phyloP scores from a whole-genome alignment of 2,329 filamentous ascomycete genomes.

The Sporothrix pseudoabietina region DNA sequence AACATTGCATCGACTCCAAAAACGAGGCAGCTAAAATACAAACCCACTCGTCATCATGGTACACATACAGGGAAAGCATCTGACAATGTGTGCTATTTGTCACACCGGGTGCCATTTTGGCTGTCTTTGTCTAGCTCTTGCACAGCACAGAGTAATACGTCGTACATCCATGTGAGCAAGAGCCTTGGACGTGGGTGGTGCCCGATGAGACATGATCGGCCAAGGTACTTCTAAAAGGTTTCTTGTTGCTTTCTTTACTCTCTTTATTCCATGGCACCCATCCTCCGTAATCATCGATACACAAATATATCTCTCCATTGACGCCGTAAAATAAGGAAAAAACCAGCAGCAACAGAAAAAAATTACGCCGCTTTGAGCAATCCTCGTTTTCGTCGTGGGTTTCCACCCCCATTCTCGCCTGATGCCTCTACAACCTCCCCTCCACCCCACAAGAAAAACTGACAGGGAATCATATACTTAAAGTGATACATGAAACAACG shows the following conservation, averaged over 20 bases:
- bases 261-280: background rate
- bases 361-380: background rate
- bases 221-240: background rate
- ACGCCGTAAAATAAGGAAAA: background rate
- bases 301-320: background rate
- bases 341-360: background rate
- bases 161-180: background rate
- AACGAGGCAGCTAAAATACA: background rate
- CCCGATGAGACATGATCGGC: background rate
- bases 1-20: background rate
- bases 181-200: background rate
- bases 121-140: background rate
- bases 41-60: background rate
- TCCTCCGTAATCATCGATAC: background rate
- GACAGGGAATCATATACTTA: background rate
- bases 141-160: background rate
- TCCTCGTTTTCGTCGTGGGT: background rate
- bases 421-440: background rate
- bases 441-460: background rate
- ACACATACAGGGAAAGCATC: background rate
- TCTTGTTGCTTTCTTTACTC: background rate
- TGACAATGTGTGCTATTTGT: background rate
- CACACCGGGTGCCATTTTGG: background rate
- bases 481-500: background rate
- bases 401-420: background rate